Base-by-base conservation (phyloP, 257 asterid species). In the Ophiorrhiza pumila region DNA sequence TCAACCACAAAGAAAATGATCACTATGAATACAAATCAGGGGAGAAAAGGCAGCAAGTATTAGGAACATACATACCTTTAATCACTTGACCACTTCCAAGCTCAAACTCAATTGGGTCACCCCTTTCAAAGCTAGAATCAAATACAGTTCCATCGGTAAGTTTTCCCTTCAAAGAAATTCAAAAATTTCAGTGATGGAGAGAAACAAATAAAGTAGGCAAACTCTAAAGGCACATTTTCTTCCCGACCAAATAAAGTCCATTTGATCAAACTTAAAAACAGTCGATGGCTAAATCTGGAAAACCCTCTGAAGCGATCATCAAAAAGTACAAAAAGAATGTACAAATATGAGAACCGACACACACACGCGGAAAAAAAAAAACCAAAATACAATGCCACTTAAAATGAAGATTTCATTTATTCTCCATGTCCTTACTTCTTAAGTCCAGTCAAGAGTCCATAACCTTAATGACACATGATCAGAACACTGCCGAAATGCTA, bases 101-200 rank as follows among this genome's bases (percentile, higher is more conserved):
- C 85, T 85, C 87, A 71, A 95, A 95, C 56, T 90, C 94, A 81
- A 95, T 86, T 60, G 99, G 98, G 63, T 95, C 99, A 69, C 96
- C 92, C 82, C 98, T 89, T 75, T 90, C 98, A 60, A 80, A 92
- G 86, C 99, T 95, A 72, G 99, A 92, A 80, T 95, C 99, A 46
- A 95, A 95, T 68, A 90, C 97, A 57, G 98, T 89, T 73, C 98
- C 99, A 85, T 95, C 99, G 1, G 97, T 95, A 81, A 95, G 97
- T 81, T 85, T 83, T 69, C 99, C 99, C 99, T 95, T 87, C 78
- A 85, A 79, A 63, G 7, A 58, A 27, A 43, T 34, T 25, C 34
- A 46, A 58, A 27, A 70, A 14, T 37, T n/a, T 27, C 32, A 64
- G 55, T 5, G 37, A 15, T 7, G 69, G 3, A 3, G 4, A n/a